Evolutionary conservation across 2,329 filamentous ascomycete species (phyloP), one percentile per base, ranked within the genome.

Genomic region (Fusarium falciforme): DNA sequence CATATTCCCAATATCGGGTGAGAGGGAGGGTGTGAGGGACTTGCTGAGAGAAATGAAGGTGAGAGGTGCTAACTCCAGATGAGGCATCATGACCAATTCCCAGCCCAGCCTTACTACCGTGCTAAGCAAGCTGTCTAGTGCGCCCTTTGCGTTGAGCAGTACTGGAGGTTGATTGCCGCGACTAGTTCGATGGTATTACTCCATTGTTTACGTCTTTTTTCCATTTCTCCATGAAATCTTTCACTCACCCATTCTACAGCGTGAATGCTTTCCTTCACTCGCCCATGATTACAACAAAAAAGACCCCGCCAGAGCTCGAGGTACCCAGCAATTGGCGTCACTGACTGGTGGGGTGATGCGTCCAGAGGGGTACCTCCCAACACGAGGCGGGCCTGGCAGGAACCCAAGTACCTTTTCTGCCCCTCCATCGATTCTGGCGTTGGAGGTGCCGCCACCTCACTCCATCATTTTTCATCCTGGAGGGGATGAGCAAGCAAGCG

Each of bases 301-400:
- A 20, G 58, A 61, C 70, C 66, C 70, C 70, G 59, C 70, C 54
- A 71, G 40, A 73, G 70, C 70, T 70, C 5, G 16, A 49, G 22
- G 44, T 49, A 22, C 44, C 25, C 22, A 63, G 61, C 61, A 63
- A 55, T 63, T 63, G 61, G 42, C 49, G 60, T 42, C 54, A 55
- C 61, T 63, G 61, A 61, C 38, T 67, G 61, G 71, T 74, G 71
- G 71, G 71, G 71, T 73, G 71, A 74, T 74, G 64, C 40, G 22
- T 49, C 62, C 44, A 62, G 58, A 73, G 61, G 68, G 67, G 66
- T 74, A 73, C 71, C n/a, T 71, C 25, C 14, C 44, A 40, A 9
- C 20, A 49, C 29, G 62, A 61, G 59, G 55, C 33, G 27, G 25
- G 31, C 49, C 54, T 36, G 25, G 47, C 42, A 42, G 25, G 63